phyloP scores from a whole-genome alignment of 225 moss, liverwort and hornwort species.

The Antitrichia curtipendula region DNA sequence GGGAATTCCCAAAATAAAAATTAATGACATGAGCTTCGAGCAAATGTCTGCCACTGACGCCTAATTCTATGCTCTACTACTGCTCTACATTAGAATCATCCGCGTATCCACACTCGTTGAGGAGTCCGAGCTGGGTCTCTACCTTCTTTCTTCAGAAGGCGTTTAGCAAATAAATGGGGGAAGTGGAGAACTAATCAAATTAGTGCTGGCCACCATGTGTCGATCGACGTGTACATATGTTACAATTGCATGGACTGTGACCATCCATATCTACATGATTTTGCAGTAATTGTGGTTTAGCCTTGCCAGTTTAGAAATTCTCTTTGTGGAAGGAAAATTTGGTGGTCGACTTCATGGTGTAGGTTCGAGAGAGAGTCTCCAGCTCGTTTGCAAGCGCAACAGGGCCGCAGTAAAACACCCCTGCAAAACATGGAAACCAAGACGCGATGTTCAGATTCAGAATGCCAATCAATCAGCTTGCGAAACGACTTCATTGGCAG shows the following conservation, averaged over 20 bases:
- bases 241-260: constrained; percentile 1
- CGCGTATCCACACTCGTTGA: background rate
- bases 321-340: constrained; percentile 98
- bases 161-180: background rate
- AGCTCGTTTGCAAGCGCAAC: constrained; percentile 68
- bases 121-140: background rate
- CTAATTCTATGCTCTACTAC: background rate
- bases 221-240: background rate
- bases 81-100: background rate
- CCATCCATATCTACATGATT: background rate
- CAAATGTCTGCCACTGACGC: background rate
- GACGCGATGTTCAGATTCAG: background rate
- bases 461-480: background rate
- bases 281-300: background rate
- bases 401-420: constrained; percentile 97
- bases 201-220: background rate
- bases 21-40: background rate
- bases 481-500: background rate
- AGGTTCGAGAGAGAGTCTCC: constrained; percentile 52
- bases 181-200: background rate
- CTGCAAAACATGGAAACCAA: constrained; percentile 18
- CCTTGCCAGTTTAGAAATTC: constrained; percentile 43
- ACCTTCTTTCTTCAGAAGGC: background rate
- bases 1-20: background rate
- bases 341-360: constrained; percentile 67